Base-by-base conservation (phyloP, 192 early-diverging fungal genomes). In the Bifiguratus adelaidae region DNA sequence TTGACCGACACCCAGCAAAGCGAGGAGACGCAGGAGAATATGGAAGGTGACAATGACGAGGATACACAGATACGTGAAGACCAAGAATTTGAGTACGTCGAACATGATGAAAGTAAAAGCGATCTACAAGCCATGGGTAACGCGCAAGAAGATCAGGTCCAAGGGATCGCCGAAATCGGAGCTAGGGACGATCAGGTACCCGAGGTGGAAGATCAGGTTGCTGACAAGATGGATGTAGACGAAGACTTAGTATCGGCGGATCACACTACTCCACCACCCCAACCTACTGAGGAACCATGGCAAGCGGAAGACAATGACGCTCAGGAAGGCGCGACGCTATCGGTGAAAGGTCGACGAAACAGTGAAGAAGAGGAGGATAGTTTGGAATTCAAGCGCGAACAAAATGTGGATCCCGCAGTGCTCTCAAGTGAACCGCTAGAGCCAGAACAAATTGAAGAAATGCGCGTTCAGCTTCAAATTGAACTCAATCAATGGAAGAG, bases 391-490 rank as follows among this genome's bases (percentile, higher is more conserved):
- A 46, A 38, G 9, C 65, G 67, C 7, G 54, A 44, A 21, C 42
- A 47, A 16, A 65, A 65, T 16, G 40, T 56, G 9, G 55, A 68
- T 26, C 41, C 32, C 29, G 47, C 56, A 8, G 25, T 52, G 3
- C 33, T 57, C 20, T 53, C 61, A 1, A 68, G 63, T 28, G 65
- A 74, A 29, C 72, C 64, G 11, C 43, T 78, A 30, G 61, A 67
- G 29, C 53, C 71, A 19, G 60, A 76, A 44, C 71, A 82, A 30
- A 66, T 89, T 42, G 88, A 86, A 35, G 69, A 75, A 43, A 73
- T 95, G 51, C 80, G 92, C 22, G 68, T 70, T 4, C 77, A 90
- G 15, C 68, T 96, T n/a, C 90, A 94, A 53, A 65, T 66, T 41
- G 70, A 65, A 18, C 80, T 91, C 7, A 69, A 79, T 4, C 70